These are phyloP conservation scores for Tolypocladium amazonense DNA, from an alignment of 2,329 filamentous ascomycete genomes.

Conservation along the genomic window DNA sequence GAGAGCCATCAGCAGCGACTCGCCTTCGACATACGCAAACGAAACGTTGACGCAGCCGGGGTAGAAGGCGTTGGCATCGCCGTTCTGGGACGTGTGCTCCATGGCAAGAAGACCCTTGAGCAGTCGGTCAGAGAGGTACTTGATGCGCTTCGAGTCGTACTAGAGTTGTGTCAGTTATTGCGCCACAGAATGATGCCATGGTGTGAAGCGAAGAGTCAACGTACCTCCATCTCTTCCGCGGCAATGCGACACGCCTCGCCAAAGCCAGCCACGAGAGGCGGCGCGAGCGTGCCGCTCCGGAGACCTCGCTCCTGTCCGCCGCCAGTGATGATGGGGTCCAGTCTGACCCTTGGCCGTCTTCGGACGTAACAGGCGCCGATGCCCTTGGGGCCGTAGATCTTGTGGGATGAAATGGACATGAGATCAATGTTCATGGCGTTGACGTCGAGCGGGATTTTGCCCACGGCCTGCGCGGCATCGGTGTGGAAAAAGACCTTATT, in stretches of 20 bases:
- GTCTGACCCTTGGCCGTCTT: conserved; percentile 79
- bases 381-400: conserved; percentile 97
- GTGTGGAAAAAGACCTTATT: conserved; percentile 98
- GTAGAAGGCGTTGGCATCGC: conserved; percentile 74
- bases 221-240: conserved; percentile 80
- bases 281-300: conserved; percentile 86
- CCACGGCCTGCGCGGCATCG: conserved; percentile 93
- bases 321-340: conserved; percentile 92
- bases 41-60: conserved; percentile 97
- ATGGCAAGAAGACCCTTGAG: conserved; percentile 72
- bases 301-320: conserved; percentile 94
- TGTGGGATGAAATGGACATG: conserved; percentile 98
- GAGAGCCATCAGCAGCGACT: conserved; percentile 93
- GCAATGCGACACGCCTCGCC: conserved; percentile 93
- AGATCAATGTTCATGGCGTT: conserved; percentile 97
- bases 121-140: conserved; percentile 71
- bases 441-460: conserved; percentile 93
- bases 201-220: conserved; percentile 47
- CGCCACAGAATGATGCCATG: background rate
- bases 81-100: conserved; percentile 89
- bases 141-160: conserved; percentile 88
- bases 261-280: conserved; percentile 81
- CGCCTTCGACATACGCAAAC: conserved; percentile 95
- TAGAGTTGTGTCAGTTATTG: conserved; percentile 28
- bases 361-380: conserved; percentile 95